Evolutionary conservation across 257 asterid genomes (phyloP), one percentile per base, ranked within the genome.

Genomic region (Handroanthus guayacan): DNA sequence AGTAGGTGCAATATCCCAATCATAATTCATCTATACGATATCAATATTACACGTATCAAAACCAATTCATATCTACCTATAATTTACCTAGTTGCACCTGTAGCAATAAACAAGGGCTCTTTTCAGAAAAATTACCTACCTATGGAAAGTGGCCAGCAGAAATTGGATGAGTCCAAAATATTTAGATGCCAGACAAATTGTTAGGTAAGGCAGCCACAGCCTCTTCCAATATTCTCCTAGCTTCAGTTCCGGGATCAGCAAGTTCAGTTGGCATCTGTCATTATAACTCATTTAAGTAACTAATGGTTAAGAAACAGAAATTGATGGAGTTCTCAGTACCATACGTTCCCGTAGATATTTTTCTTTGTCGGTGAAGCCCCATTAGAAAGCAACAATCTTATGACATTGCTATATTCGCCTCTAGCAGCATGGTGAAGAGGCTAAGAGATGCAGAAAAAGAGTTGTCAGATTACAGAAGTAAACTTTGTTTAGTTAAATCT

Each of bases 381-480:
- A 52, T 77, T 78, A 62, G 88, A 78, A 37, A 89, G 84, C 85
- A 91, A 79, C 78, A 93, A 70, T 58, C 84, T 80, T 36, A 93
- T 67, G 38, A 83, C 87, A 80, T 81, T 77, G 57, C 50, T 84
- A 65, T 87, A 87, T 80, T 93, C 97, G 2, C 98, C 97, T 82
- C 97, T 85, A 51, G 93, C 96, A 72, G 98, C 98, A 85, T 91
- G 93, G 77, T 91, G 98, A 58, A 93, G 96, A 75, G 98, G 96
- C 98, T 91, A 69, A 34, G 39, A 83, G 60, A 76, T 50, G 60
- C 51, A 78, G 54, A 75, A 67, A 48, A 68, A 12, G 43, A 54
- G 14, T 43, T 10, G 45, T 78, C 43, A 72, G 57, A 39, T 72
- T 5, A 62, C 17, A 47, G 36, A 68, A 54, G 39, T 67, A 34